These are phyloP conservation scores for Leptographium flavum DNA, from an alignment of 2,329 filamentous ascomycete genomes.

Conservation along the genomic window DNA sequence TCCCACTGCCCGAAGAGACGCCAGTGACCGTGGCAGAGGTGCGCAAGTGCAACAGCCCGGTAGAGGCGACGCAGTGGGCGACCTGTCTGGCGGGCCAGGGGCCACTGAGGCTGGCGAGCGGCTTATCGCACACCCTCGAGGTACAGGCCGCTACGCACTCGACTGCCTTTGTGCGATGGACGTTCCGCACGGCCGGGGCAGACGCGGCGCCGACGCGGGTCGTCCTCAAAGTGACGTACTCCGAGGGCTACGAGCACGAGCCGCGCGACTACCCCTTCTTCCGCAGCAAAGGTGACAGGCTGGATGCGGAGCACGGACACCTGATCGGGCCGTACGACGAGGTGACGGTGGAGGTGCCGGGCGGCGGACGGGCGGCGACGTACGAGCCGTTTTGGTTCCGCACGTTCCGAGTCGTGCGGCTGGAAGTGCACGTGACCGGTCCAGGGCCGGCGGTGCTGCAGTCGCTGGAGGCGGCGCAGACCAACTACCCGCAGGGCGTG, in stretches of 20 bases:
- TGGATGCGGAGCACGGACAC: constrained; percentile 14
- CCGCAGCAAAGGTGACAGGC: constrained; percentile 21
- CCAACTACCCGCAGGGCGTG: constrained; percentile 22
- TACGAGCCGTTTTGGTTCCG: constrained; percentile 28
- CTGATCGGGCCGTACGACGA: constrained; percentile 23
- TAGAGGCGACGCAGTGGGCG: constrained; percentile 7
- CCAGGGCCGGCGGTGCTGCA: constrained; percentile 13
- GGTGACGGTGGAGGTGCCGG: constrained; percentile 14
- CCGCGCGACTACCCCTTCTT: constrained; percentile 24
- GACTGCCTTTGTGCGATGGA: constrained; percentile 15
- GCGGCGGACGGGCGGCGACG: background rate
- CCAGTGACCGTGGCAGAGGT: constrained; percentile 11
- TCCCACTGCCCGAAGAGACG: constrained; percentile 21
- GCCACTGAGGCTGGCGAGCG: constrained; percentile 5
- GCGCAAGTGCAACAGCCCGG: constrained; percentile 11
- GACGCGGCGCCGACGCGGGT: constrained; percentile 7
- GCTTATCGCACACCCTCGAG: constrained; percentile 13
- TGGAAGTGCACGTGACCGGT: constrained; percentile 16
- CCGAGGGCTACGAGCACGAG: constrained; percentile 19
- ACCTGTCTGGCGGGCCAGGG: constrained; percentile 5
- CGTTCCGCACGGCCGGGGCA: constrained; percentile 5
- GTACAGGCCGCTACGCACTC: constrained; percentile 15
- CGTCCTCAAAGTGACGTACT: constrained; percentile 14
- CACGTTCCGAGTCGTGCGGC: constrained; percentile 21
- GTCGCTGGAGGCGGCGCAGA: constrained; percentile 16